Conservation (phyloP, 2,329 filamentous ascomycete genomes). For the Zymoseptoria ardabiliae region DNA sequence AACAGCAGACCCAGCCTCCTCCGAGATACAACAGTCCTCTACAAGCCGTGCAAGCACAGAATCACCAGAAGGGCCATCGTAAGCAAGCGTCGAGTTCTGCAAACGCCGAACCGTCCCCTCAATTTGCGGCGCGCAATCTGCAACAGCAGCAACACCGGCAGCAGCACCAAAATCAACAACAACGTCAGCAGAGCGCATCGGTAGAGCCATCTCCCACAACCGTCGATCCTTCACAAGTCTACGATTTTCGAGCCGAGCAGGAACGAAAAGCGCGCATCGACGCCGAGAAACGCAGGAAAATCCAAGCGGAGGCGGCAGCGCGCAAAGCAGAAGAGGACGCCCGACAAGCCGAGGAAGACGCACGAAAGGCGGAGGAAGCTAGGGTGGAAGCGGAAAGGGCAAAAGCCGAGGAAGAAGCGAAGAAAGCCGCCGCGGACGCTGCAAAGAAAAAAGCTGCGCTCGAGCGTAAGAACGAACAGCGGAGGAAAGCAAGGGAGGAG, state of each 20-base stretch:
- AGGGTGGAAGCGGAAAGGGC: constrained; percentile 19
- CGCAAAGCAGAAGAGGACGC: constrained; percentile 30
- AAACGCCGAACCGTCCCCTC: constrained; percentile 21
- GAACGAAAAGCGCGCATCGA: constrained; percentile 34
- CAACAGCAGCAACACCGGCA: constrained; percentile 5
- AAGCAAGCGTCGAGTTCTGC: constrained; percentile 17
- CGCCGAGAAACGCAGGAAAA: constrained; percentile 25
- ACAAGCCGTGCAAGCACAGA: constrained; percentile 24
- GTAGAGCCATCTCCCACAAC: constrained; percentile 35
- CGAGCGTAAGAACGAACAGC: constrained; percentile 24
- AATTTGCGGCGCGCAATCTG: constrained; percentile 14
- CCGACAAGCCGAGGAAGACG: constrained; percentile 22
- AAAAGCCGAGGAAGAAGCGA: constrained; percentile 18
- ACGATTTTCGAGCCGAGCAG: constrained; percentile 46
- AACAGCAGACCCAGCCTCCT: constrained; percentile 15
- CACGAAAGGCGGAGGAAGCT: constrained; percentile 22
- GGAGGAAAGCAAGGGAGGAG: constrained; percentile 24
- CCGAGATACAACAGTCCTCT: constrained; percentile 26
- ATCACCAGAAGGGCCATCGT: constrained; percentile 18
- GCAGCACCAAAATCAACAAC: constrained; percentile 12
- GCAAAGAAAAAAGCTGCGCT: constrained; percentile 21
- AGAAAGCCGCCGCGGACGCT: constrained; percentile 15
- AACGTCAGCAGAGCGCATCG: constrained; percentile 22
- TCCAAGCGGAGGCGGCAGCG: constrained; percentile 25
- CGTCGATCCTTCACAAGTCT: constrained; percentile 48